phyloP scores from a whole-genome alignment of 805 yeast genomes.

The Metschnikowia cerradonensis region DNA sequence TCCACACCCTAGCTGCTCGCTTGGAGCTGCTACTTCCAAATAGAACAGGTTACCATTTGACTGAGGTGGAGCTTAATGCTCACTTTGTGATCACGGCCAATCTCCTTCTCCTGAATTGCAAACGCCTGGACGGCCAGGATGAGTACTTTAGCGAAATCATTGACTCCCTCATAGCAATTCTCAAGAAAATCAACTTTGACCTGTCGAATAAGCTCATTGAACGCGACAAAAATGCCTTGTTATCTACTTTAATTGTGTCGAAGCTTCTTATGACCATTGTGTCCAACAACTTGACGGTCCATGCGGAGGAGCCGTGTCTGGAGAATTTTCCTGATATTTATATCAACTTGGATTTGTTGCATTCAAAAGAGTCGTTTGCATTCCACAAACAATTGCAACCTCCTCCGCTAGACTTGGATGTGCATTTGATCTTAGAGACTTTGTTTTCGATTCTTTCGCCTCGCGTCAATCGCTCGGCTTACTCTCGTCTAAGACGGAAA shows the following conservation, averaged over 20 bases:
- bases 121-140: conserved; percentile 10
- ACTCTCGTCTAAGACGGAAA: conserved; percentile 23
- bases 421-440: conserved; percentile 25
- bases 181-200: conserved; percentile 19
- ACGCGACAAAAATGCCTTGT: conserved; percentile 27
- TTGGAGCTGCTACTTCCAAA: conserved; percentile 35
- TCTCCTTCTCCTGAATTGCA: conserved; percentile 21
- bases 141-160: conserved; percentile 18
- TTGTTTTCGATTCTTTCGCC: conserved; percentile 29
- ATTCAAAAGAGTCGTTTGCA: conserved; percentile 20
- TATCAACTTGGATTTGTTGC: conserved; percentile 11
- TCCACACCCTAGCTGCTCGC: conserved; percentile 17
- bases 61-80: conserved; percentile 40
- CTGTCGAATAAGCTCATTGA: conserved; percentile 21
- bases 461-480: conserved; percentile 25
- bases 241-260: conserved; percentile 30
- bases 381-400: conserved; percentile 31
- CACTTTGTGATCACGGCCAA: conserved; percentile 33
- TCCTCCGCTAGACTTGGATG: conserved; percentile 18
- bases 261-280: conserved; percentile 30
- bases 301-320: conserved; percentile 3
- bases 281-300: conserved; percentile 26
- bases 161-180: conserved; percentile 21
- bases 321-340: conserved; percentile 10
- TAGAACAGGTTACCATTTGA: conserved; percentile 35